Evolutionary conservation across 805 yeast genomes (phyloP), one percentile per base, ranked within the genome.

Genomic region (Myxozyma nipponensis): DNA sequence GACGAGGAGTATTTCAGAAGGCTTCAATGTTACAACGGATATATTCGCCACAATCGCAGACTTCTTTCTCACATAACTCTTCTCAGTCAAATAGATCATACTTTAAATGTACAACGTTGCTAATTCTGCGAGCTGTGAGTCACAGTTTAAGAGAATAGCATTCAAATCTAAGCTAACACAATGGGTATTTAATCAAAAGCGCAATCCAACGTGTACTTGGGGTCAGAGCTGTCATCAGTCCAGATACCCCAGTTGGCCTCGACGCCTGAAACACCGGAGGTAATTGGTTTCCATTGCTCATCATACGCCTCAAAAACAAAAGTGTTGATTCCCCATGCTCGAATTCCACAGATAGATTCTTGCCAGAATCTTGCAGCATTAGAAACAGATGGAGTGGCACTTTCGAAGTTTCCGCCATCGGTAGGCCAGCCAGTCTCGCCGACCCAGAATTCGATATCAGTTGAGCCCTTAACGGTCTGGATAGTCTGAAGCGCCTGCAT

Each of bases 361-460:
- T 83, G 78, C 95, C 93, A 91, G 81, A 77, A 91, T 61, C 71
- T 69, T 63, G 76, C 73, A 52, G 98, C 98, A 64, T 88, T 88
- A 36, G 66, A 74, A 50, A 79, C 77, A 63, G 82, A 68, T 63
- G 97, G 96, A 25, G 69, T 67, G 46, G 96, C 73, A 58, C 64
- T 52, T 66, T 81, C 91, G 72, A 79, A 79, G 66, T 82, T 72
- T 60, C 79, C 75, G 74, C 98, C 98, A 66, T 77, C 70, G 58
- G 89, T 79, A 67, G 98, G 98, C 98, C 98, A 93, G 61, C 98
- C 98, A 55, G 96, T 77, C 78, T 93, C 98, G 58, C 90, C 81
- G 65, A 91, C 80, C 89, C 91, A 90, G 77, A 90, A 88, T 50
- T 81, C 77, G 63, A 91, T 78, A 71, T 88, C 90, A 52, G 91